Conservation (phyloP, 1,284 basidiomycete genomes). For the Ceratorhiza oryzae-sativae region DNA sequence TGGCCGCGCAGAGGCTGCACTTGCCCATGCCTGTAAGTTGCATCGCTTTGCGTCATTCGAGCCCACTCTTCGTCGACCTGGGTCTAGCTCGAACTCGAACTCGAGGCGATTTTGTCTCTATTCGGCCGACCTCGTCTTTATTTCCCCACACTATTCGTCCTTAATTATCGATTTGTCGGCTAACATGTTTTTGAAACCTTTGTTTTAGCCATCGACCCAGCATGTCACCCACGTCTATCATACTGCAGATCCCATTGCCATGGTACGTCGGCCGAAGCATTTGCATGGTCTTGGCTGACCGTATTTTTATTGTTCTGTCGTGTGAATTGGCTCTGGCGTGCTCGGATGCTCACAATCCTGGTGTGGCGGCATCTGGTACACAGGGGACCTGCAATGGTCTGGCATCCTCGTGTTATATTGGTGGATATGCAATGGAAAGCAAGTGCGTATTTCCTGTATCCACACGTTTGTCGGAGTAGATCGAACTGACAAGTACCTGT, state of each 20-base stretch:
- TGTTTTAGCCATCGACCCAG: conserved; percentile 41
- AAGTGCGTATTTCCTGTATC: conserved; percentile 38
- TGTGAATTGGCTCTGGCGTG: neutral
- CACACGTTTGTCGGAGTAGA: conserved; percentile 1
- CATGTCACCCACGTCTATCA: conserved; percentile 73
- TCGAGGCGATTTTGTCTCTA: neutral
- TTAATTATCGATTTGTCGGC: neutral
- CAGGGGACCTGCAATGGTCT: conserved; percentile 77
- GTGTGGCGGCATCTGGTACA: conserved; percentile 50
- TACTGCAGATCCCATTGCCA: conserved; percentile 75
- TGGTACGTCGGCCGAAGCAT: conserved; percentile 36
- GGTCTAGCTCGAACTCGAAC: neutral
- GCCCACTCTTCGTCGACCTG: neutral
- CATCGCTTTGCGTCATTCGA: neutral
- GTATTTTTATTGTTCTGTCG: neutral
- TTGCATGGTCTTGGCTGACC: neutral
- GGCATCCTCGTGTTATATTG: conserved; percentile 55
- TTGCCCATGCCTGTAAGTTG: conserved; percentile 68
- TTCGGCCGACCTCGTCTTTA: neutral
- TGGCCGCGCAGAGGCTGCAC: conserved; percentile 86
- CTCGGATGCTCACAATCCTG: conserved; percentile 5
- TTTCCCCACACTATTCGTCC: neutral
- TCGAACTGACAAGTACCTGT: neutral
- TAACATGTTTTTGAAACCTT: neutral
- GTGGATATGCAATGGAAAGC: conserved; percentile 56